Evolutionary conservation across 2,329 filamentous ascomycete genomes (phyloP).

Genomic region (Alternaria tenuissima): DNA sequence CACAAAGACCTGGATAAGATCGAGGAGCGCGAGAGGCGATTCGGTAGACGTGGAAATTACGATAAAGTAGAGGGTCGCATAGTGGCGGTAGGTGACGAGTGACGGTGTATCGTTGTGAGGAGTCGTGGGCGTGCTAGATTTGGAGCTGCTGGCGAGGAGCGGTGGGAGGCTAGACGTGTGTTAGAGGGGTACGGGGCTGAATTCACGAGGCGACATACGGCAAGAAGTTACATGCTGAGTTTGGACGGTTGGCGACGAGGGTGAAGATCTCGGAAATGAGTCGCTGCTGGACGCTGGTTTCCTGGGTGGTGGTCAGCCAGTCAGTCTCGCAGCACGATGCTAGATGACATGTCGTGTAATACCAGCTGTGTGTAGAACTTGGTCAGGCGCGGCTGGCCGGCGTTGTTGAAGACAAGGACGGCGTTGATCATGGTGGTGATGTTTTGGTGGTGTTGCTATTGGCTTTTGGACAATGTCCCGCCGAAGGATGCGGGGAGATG

Average conservation of each 20-base stretch:
- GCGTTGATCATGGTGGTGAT: constrained; percentile 86
- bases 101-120: constrained; percentile 89
- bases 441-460: neutral
- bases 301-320: constrained; percentile 61
- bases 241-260: constrained; percentile 88
- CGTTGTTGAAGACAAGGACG: constrained; percentile 98
- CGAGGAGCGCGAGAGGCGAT: constrained; percentile 91
- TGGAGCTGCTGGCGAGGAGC: constrained; percentile 62
- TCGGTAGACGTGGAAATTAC: constrained; percentile 96
- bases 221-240: constrained; percentile 97
- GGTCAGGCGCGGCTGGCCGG: constrained; percentile 92
- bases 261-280: constrained; percentile 97
- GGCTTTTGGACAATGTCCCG: neutral
- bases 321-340: constrained; percentile 4
- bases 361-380: constrained; percentile 99
- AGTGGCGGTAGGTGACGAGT: constrained; percentile 96
- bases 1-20: constrained; percentile 97
- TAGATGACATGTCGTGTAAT: constrained; percentile 32
- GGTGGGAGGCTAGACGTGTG: constrained; percentile 70
- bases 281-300: constrained; percentile 95
- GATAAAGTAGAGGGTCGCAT: constrained; percentile 98
- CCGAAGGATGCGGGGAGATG: constrained; percentile 15
- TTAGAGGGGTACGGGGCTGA: constrained; percentile 38
- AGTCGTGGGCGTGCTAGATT: constrained; percentile 56
- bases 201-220: constrained; percentile 59